phyloP scores from a whole-genome alignment of 345 rosid genomes.

The Linum usitatissimum region DNA sequence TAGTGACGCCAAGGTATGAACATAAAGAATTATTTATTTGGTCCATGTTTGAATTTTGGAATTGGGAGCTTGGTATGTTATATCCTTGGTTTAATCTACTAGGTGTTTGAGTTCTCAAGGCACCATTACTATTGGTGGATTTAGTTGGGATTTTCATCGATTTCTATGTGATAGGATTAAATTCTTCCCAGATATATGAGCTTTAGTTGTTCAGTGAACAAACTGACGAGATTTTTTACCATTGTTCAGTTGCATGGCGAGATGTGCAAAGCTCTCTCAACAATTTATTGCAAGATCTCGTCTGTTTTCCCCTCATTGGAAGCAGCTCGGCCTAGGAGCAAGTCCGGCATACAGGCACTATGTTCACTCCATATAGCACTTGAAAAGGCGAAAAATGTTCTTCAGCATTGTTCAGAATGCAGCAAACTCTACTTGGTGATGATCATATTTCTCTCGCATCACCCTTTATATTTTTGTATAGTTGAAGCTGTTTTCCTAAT shows the following conservation, averaged over 20 bases:
- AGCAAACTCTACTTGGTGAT: slow-evolving; percentile 41
- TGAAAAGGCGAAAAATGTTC: slow-evolving; percentile 25
- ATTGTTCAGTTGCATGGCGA: slow-evolving; percentile 71
- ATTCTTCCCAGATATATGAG: background rate
- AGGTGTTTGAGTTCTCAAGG: background rate
- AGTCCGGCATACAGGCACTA: slow-evolving; percentile 17
- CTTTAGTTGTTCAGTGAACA: background rate
- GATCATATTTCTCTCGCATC: background rate
- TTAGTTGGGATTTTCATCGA: too few species aligned
- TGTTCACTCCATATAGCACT: slow-evolving; percentile 21
- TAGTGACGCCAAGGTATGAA: slow-evolving; percentile 87
- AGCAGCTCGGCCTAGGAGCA: slow-evolving; percentile 41
- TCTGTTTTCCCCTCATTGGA: slow-evolving; percentile 82
- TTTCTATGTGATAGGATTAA: background rate
- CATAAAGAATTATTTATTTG: background rate
- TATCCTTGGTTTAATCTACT: background rate
- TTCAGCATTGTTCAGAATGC: slow-evolving; percentile 31
- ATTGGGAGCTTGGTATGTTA: background rate
- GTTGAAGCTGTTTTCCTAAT: slow-evolving; percentile 5
- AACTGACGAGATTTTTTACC: slow-evolving; percentile 2
- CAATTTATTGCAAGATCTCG: slow-evolving; percentile 54
- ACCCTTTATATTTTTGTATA: background rate
- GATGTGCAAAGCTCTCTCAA: slow-evolving; percentile 71
- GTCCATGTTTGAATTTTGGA: background rate
- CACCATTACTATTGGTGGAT: too few species aligned